Base-by-base conservation (phyloP, 257 asterid genomes). In the Nicotiana sylvestris region DNA sequence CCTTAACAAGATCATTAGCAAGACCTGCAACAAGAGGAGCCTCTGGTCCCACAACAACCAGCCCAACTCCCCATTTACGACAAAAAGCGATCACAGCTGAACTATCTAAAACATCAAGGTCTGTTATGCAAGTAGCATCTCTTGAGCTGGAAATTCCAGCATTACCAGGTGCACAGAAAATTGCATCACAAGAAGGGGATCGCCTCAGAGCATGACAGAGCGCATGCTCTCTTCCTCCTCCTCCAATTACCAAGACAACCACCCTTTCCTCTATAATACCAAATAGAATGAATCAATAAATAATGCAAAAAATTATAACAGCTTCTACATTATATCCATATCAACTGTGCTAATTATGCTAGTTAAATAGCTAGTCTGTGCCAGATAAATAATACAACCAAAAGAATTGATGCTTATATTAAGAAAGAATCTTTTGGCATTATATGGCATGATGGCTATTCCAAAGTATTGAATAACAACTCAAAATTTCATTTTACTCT, bases 91-190 rank as follows among this genome's bases (percentile, higher is more conserved):
- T 90, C 86, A 95, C 99, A 0, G 90, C 87, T 6, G 91, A 85
- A 85, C 99, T 92, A 81, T 93, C 91, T 1, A 89, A 91, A 80
- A 91, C 86, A 85, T 95, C 89, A 16, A 95, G 95, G 85, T 90
- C 91, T 32, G 86, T 82, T 56, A 95, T 87, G 80, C 99, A 95
- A 62, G 97, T 95, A 6, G 97, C 99, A 66, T 95, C 99, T 0
- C 94, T 97, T 0, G 99, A 91, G 66, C 72, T 86, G 49, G 97
- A 90, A 80, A 95, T 95, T 56, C 99, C 99, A 66, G 91, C 94
- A 87, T 95, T 95, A 46, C 99, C 99, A 27, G 99, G 99, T 53
- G 99, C 97, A 89, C 99, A 95, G 81, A 95, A 94, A 87, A 95
- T 92, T 10, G 92, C 87, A 81, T 90, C 95, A 81, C 97, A 95